Evolutionary conservation across 257 asterid species (phyloP).

Genomic region (Lycium ferocissimum): DNA sequence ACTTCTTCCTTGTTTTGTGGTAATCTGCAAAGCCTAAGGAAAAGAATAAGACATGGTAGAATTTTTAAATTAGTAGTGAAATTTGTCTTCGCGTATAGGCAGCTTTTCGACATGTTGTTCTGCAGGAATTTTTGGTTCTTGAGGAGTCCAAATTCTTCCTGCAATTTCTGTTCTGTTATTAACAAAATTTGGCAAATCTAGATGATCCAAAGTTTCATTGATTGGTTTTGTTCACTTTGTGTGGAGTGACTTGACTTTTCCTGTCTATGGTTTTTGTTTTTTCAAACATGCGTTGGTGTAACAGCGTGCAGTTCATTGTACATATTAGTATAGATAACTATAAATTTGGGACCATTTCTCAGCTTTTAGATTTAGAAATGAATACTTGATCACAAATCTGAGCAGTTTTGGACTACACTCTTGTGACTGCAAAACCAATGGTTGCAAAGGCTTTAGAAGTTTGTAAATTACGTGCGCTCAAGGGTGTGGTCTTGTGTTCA

Average conservation of each 20-base stretch:
- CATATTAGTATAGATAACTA: not conserved
- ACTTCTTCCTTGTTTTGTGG: conserved; percentile 91
- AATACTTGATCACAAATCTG: not conserved
- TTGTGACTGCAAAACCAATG: not conserved
- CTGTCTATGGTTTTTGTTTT: not conserved
- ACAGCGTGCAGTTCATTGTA: conserved; percentile 17
- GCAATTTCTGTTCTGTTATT: conserved; percentile 9
- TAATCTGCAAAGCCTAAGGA: conserved; percentile 67
- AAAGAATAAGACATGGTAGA: not conserved
- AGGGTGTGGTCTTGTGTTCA: too few species aligned
- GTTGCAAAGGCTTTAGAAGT: conserved; percentile 18
- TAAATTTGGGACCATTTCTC: conserved; percentile 17
- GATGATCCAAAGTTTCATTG: not conserved
- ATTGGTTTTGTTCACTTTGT: not conserved
- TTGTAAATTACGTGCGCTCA: not conserved
- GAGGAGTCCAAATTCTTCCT: conserved; percentile 11
- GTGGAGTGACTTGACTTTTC: not conserved
- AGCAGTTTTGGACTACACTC: not conserved
- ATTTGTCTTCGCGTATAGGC: conserved; percentile 26
- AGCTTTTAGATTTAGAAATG: not conserved
- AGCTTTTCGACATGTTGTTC: conserved; percentile 32
- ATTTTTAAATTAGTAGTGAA: not conserved
- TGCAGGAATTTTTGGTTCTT: conserved; percentile 11
- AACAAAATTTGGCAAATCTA: conserved; percentile 27
- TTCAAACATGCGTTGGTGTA: not conserved